Conservation (phyloP, 129 eudicot genomes). For the Daucus carota region DNA sequence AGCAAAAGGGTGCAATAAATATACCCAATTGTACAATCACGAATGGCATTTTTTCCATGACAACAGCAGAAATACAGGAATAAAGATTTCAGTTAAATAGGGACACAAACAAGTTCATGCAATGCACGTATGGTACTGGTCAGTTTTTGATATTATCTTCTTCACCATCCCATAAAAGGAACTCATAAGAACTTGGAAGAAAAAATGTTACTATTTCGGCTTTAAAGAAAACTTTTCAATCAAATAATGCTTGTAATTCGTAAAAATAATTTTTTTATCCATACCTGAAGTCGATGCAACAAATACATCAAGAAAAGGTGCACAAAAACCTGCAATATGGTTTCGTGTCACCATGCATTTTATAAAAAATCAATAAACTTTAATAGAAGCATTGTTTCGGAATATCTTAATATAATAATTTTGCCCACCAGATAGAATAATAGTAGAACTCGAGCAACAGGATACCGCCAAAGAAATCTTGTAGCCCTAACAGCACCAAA, state of each 20-base stretch:
- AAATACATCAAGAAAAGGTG: conserved; percentile 98
- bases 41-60: not conserved
- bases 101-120: not conserved
- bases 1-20: not conserved
- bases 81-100: not conserved
- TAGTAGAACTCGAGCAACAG: conserved; percentile 76
- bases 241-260: not conserved
- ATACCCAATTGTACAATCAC: not conserved
- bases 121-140: not conserved
- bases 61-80: not conserved
- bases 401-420: not conserved
- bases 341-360: not conserved
- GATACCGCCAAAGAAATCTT: conserved; percentile 94
- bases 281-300: conserved; percentile 97
- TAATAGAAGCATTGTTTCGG: not conserved
- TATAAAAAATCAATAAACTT: not conserved
- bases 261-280: conserved; percentile 2
- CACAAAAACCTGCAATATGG: conserved; percentile 75
- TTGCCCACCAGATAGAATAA: conserved; percentile 72
- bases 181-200: not conserved
- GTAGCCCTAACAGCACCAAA: conserved; percentile 93
- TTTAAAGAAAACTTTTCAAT: not conserved
- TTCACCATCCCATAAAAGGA: not conserved
- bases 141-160: not conserved
- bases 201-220: not conserved